Conservation (phyloP, 768 basidiomycete genomes). For the Astraeus odoratus region DNA sequence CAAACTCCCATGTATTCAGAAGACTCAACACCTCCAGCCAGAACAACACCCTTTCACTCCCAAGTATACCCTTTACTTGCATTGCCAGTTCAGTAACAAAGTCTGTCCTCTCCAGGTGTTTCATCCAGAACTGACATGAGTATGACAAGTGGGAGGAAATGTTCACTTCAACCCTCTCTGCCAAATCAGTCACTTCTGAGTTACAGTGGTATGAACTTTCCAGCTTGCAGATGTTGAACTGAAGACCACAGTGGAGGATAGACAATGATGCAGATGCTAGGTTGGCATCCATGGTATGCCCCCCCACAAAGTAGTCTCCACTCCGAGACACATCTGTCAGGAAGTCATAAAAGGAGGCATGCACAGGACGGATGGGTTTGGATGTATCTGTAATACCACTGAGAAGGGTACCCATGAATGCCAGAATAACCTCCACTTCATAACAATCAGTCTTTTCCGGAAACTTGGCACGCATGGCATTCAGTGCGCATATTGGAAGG, state of each 20-base stretch:
- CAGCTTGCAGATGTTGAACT: constrained; percentile 31
- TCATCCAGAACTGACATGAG: constrained; percentile 8
- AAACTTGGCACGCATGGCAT: background rate
- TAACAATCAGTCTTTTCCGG: background rate
- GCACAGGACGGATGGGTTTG: constrained; percentile 14
- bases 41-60: constrained; percentile 3
- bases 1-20: background rate
- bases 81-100: background rate
- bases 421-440: constrained; percentile 4
- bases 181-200: constrained; percentile 10
- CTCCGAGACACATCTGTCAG: constrained; percentile 10
- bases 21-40: constrained; percentile 5
- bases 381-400: constrained; percentile 2
- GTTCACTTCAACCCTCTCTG: background rate
- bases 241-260: constrained; percentile 23
- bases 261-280: constrained; percentile 18
- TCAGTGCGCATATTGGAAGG: background rate
- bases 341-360: constrained; percentile 26
- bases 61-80: constrained; percentile 2
- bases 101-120: constrained; percentile 1
- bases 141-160: constrained; percentile 6
- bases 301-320: constrained; percentile 10
- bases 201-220: constrained; percentile 25
- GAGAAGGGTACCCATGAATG: constrained; percentile 5
- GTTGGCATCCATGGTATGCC: constrained; percentile 6